Base-by-base conservation (phyloP, 352 stramenopile species). In the Phytophthora pinifolia region DNA sequence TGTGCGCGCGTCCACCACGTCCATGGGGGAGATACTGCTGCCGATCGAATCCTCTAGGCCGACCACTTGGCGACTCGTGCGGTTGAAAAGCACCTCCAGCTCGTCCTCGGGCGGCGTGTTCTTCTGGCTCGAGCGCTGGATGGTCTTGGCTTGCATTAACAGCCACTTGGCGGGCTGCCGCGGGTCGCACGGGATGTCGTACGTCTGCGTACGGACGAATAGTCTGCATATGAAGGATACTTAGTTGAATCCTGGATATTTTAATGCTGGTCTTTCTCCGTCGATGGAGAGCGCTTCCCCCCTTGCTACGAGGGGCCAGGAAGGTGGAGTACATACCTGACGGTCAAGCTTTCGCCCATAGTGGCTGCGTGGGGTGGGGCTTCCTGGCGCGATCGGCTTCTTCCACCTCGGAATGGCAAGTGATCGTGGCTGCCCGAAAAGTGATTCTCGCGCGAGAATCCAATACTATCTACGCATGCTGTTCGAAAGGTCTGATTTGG, bases 41-140 rank as follows among this genome's bases (percentile, higher is more conserved):
- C 79, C 81, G 47, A 93, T 87, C 5, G 82, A 80, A 22, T 83
- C 72, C 6, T 70, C 66, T 43, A 93, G 46, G n/a, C 89, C 69
- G 46, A 93, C 72, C 34, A 90, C 81, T 17, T 75, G 51, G 29
- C 77, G 78, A 12, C 66, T 84, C 8, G 83, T 85, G 34, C 78
- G 77, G 54, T 94, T 94, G 61, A 86, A 94, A 3, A 94, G 73
- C 48, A 89, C 83, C 54, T 93, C 79, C 17, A 93, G 75, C 60
- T 89, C 66, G 27, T 90, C 76, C 20, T 81, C 61, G 4, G 56
- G 62, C 31, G 55, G 45, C 27, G 59, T 49, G 38, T 73, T 31
- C 54, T 79, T 79, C 46, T 69, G 72, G 33, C 70, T 81, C 9
- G 78, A 66, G 34, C 76, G 81, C 59, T 89, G 70, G 70, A 92